Evolutionary conservation across 352 stramenopile genomes (phyloP).

Genomic region (Saprolegnia diclina): DNA sequence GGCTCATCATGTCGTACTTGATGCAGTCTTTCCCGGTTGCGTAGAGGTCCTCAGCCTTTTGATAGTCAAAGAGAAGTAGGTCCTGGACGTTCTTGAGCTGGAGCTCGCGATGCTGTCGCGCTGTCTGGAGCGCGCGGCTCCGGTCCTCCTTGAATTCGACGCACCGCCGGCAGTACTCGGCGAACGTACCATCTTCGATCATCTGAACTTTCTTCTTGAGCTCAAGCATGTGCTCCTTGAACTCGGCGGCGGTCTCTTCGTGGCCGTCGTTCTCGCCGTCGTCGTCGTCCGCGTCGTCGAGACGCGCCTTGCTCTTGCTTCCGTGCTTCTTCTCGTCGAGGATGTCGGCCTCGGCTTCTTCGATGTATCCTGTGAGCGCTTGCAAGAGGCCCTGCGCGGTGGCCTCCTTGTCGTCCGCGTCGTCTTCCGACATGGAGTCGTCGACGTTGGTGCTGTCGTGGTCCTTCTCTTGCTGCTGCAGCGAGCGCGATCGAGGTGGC

Average conservation of each 20-base stretch:
- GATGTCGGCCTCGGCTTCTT: slow-evolving; percentile 51
- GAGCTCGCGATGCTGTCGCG: slow-evolving; percentile 74
- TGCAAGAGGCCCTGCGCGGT: slow-evolving; percentile 2
- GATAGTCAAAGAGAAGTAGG: slow-evolving; percentile 70
- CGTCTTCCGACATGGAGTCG: slow-evolving; percentile 21
- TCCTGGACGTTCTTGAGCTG: slow-evolving; percentile 81
- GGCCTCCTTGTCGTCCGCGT: slow-evolving; percentile 18
- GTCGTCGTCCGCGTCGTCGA: slow-evolving; percentile 37
- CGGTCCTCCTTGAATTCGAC: slow-evolving; percentile 78
- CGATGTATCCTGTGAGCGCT: slow-evolving; percentile 29
- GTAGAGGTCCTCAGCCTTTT: slow-evolving; percentile 63
- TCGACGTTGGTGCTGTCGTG: slow-evolving; percentile 14
- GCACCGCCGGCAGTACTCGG: slow-evolving; percentile 75
- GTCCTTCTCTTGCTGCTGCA: slow-evolving; percentile 23
- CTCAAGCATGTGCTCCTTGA: slow-evolving; percentile 38
- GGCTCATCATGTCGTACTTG: slow-evolving; percentile 46
- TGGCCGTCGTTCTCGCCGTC: slow-evolving; percentile 38
- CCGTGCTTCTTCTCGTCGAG: slow-evolving; percentile 26
- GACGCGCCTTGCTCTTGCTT: not conserved
- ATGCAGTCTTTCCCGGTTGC: slow-evolving; percentile 50
- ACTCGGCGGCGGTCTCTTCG: slow-evolving; percentile 5
- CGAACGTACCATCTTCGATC: slow-evolving; percentile 74
- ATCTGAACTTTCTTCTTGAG: slow-evolving; percentile 81
- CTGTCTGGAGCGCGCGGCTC: slow-evolving; percentile 61
- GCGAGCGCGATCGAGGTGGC: slow-evolving; percentile 11